phyloP scores from a whole-genome alignment of 2,329 filamentous ascomycete species.

The Colletotrichum tabaci region DNA sequence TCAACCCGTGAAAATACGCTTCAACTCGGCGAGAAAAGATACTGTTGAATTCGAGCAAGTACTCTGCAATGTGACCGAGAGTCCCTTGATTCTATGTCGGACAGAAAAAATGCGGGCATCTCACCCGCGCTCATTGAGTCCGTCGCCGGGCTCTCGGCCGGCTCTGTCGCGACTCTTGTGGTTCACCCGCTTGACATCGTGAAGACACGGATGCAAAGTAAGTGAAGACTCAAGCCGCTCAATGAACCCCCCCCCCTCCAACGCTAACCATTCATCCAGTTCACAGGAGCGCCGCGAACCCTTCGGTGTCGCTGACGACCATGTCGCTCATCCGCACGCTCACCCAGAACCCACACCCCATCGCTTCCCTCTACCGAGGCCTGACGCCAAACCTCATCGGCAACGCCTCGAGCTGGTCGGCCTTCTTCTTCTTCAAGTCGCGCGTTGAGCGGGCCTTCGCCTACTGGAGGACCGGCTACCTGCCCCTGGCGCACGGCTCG shows the following conservation, averaged over 20 bases:
- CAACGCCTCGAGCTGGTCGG: constrained; percentile 90
- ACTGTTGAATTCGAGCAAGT: not conserved
- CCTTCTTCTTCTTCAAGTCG: constrained; percentile 88
- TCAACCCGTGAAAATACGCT: not conserved
- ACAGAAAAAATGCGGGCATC: constrained; percentile 69
- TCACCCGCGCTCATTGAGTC: constrained; percentile 88
- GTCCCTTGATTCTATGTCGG: constrained; percentile 59
- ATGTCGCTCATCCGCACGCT: constrained; percentile 67
- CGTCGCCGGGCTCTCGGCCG: constrained; percentile 90
- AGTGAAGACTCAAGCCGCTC: constrained; percentile 43
- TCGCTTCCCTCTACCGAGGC: constrained; percentile 87
- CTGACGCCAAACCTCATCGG: constrained; percentile 91
- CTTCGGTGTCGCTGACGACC: constrained; percentile 61
- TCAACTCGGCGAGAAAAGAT: not conserved
- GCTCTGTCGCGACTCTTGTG: constrained; percentile 86
- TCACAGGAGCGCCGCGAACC: constrained; percentile 61
- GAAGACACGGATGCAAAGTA: constrained; percentile 95
- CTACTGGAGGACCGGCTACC: constrained; percentile 49
- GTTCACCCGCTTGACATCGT: constrained; percentile 96
- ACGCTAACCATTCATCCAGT: constrained; percentile 55
- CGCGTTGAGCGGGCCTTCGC: constrained; percentile 65
- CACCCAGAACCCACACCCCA: constrained; percentile 65
- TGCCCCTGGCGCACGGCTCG: constrained; percentile 17
- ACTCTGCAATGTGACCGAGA: constrained; percentile 35
- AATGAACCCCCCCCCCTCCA: not conserved